Evolutionary conservation across 768 basidiomycete genomes (phyloP).

Genomic region (Calocybe indica): DNA sequence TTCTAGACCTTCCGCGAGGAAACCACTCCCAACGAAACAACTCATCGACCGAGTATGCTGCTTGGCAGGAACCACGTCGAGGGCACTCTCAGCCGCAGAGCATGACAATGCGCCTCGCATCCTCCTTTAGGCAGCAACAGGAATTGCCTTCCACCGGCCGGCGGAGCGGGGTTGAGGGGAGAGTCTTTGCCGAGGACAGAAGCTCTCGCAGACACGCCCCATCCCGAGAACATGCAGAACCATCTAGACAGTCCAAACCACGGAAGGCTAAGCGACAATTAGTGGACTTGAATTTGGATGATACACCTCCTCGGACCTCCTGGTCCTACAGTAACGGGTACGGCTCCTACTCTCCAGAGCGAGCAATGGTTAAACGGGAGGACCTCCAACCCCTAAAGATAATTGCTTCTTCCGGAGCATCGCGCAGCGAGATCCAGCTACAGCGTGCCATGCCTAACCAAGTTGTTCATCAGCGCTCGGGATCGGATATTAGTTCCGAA

Average conservation of each 20-base stretch:
- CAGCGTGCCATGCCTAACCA: neutral
- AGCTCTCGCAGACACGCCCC: neutral
- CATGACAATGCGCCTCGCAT: slow-evolving; percentile 15
- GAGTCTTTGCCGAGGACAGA: neutral
- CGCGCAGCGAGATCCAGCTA: neutral
- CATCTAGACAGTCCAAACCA: neutral
- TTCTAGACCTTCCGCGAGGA: slow-evolving; percentile 34
- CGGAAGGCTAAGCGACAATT: neutral
- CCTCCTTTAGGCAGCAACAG: neutral
- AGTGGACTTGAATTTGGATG: neutral
- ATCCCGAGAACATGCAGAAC: neutral
- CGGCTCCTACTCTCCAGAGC: too few species aligned
- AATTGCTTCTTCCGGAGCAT: neutral
- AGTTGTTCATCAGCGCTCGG: neutral
- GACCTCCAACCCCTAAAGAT: too few species aligned
- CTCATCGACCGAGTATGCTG: neutral
- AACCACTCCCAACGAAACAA: neutral
- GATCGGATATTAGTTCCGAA: neutral
- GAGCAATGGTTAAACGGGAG: too few species aligned
- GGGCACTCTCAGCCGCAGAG: slow-evolving; percentile 4
- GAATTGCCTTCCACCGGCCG: slow-evolving; percentile 5
- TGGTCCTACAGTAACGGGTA: too few species aligned
- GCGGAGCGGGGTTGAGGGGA: neutral
- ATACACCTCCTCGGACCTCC: too few species aligned
- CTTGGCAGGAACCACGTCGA: neutral